Conservation (phyloP, 1,284 basidiomycete species). For the Trichosporon asahii region DNA sequence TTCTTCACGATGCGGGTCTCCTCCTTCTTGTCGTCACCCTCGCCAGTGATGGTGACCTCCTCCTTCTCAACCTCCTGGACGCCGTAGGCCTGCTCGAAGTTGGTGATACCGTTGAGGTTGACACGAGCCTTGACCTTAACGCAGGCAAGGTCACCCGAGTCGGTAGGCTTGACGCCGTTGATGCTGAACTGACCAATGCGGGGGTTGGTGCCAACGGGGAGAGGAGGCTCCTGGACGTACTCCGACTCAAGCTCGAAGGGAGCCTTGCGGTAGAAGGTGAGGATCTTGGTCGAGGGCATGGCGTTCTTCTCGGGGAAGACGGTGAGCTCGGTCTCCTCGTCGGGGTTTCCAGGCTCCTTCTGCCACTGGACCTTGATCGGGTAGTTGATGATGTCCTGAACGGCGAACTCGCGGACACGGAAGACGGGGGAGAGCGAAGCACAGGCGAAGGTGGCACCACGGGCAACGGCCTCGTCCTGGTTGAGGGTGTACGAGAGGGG, state of each 20-base stretch:
- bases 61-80: slow-evolving; percentile 71
- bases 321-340: slow-evolving; percentile 81
- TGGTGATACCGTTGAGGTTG: slow-evolving; percentile 77
- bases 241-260: slow-evolving; percentile 79
- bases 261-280: slow-evolving; percentile 87
- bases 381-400: slow-evolving; percentile 78
- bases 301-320: slow-evolving; percentile 79
- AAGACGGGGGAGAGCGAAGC: slow-evolving; percentile 92
- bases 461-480: slow-evolving; percentile 90
- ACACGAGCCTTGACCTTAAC: slow-evolving; percentile 86
- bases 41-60: slow-evolving; percentile 57
- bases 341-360: slow-evolving; percentile 65
- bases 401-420: slow-evolving; percentile 86
- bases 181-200: slow-evolving; percentile 75
- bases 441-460: slow-evolving; percentile 89
- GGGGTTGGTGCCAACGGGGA: slow-evolving; percentile 76
- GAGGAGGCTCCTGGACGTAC: slow-evolving; percentile 65
- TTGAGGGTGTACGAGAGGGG: slow-evolving; percentile 81
- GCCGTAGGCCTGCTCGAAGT: slow-evolving; percentile 77
- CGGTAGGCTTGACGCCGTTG: slow-evolving; percentile 66
- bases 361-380: slow-evolving; percentile 86
- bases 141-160: slow-evolving; percentile 67
- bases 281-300: slow-evolving; percentile 86
- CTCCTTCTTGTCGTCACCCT: slow-evolving; percentile 61
- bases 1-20: slow-evolving; percentile 64